Evolutionary conservation across 305 asterid species (phyloP).

Genomic region (Galium porrigens): DNA sequence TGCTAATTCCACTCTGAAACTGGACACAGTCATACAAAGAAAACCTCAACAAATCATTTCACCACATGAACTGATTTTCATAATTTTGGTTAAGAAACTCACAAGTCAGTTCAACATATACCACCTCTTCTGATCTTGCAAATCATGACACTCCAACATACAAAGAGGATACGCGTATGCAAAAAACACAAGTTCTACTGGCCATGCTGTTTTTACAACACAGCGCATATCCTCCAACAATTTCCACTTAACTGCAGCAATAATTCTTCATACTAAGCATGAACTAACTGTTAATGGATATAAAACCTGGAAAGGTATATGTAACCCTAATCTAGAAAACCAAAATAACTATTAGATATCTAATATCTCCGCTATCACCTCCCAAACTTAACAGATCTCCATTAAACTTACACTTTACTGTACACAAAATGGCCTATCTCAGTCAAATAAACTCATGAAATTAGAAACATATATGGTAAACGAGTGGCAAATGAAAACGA

Average conservation of each 20-base stretch:
- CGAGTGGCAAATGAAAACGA: no score
- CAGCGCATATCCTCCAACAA: no score
- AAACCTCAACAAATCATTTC: background rate
- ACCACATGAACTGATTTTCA: background rate
- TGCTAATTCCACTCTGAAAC: background rate
- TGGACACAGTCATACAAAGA: background rate
- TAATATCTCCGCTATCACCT: background rate
- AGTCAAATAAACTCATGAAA: no score
- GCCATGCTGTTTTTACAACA: no score
- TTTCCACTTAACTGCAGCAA: no score
- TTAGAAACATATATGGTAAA: background rate
- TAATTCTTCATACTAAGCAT: no score
- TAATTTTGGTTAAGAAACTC: background rate
- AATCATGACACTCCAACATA: background rate
- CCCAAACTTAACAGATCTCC: background rate
- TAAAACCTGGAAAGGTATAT: background rate
- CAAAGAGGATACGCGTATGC: background rate
- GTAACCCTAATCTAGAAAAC: background rate
- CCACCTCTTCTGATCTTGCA: slow-evolving; percentile 1
- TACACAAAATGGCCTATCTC: background rate
- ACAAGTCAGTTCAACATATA: background rate
- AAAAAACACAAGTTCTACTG: background rate
- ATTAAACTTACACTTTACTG: background rate
- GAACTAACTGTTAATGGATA: background rate
- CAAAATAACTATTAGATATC: background rate